Evolutionary conservation across 257 asterid genomes (phyloP).

Genomic region (Plantago ovata): DNA sequence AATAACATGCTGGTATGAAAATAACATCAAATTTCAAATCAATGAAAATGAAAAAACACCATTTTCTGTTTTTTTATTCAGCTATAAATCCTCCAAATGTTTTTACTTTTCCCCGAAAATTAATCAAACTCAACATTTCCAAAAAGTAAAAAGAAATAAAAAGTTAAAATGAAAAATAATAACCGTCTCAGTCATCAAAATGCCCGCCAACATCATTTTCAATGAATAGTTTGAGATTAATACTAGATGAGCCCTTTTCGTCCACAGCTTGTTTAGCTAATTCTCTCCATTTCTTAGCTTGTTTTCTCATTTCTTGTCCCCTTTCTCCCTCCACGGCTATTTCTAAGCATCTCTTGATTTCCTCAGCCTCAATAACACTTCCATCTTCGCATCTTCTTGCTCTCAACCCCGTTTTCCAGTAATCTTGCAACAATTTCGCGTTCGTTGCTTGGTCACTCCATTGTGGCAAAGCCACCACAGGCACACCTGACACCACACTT

Average conservation of each 20-base stretch:
- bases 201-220: slow-evolving; percentile 14
- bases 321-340: slow-evolving; percentile 25
- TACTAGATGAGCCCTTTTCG: slow-evolving; percentile 31
- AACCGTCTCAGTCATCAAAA: too few species aligned
- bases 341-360: slow-evolving; percentile 33
- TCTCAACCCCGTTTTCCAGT: slow-evolving; percentile 42
- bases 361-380: slow-evolving; percentile 23
- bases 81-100: too few species aligned
- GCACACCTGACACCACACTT: slow-evolving; percentile 39
- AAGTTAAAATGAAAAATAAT: too few species aligned
- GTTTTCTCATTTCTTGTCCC: slow-evolving; percentile 25
- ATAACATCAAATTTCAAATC: too few species aligned
- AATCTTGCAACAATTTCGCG: slow-evolving; percentile 46
- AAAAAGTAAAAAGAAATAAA: too few species aligned
- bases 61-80: too few species aligned
- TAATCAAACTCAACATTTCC: too few species aligned
- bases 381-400: slow-evolving; percentile 7
- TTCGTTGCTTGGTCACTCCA: slow-evolving; percentile 53
- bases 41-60: too few species aligned
- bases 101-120: too few species aligned
- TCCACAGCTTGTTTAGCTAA: slow-evolving; percentile 34
- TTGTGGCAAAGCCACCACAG: slow-evolving; percentile 36
- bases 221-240: slow-evolving; percentile 30
- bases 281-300: slow-evolving; percentile 35
- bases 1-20: too few species aligned